phyloP scores from a whole-genome alignment of 2,329 filamentous ascomycete genomes.

The Penicillium capsulatum region DNA sequence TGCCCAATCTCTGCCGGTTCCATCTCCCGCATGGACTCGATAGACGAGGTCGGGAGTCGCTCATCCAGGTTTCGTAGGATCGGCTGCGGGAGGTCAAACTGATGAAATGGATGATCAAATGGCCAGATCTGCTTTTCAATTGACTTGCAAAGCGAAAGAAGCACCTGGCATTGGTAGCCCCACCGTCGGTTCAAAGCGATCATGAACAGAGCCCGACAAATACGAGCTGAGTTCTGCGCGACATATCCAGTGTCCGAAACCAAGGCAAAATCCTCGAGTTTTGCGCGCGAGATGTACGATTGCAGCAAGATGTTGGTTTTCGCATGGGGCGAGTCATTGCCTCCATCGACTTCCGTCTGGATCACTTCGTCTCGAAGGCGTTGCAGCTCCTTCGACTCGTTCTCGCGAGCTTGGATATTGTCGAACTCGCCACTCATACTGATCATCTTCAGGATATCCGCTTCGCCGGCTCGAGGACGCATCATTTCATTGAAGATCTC shows the following conservation, averaged over 20 bases:
- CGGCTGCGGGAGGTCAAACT: constrained; percentile 84
- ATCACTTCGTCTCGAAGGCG: constrained; percentile 66
- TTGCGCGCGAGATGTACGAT: constrained; percentile 83
- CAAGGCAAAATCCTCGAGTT: constrained; percentile 88
- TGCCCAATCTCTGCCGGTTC: constrained; percentile 83
- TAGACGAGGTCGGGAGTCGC: constrained; percentile 67
- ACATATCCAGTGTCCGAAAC: constrained; percentile 91
- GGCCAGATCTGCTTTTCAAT: constrained; percentile 96
- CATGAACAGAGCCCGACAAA: constrained; percentile 94
- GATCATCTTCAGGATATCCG: constrained; percentile 92
- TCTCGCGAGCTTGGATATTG: constrained; percentile 90
- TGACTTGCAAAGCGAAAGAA: constrained; percentile 89
- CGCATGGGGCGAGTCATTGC: constrained; percentile 64
- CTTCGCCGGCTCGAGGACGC: constrained; percentile 77
- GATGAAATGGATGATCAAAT: constrained; percentile 88
- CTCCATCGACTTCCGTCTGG: constrained; percentile 72
- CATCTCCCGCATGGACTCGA: constrained; percentile 89
- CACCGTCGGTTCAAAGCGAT: constrained; percentile 91
- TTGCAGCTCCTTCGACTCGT: constrained; percentile 80
- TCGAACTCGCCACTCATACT: constrained; percentile 97
- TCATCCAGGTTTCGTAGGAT: constrained; percentile 79
- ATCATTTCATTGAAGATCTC: constrained; percentile 97
- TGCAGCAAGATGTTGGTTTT: constrained; percentile 97
- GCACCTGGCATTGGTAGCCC: constrained; percentile 90
- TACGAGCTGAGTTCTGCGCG: constrained; percentile 89